phyloP scores from a whole-genome alignment of 1,139 yeast genomes.

The Yamadazyma epiphylla region DNA sequence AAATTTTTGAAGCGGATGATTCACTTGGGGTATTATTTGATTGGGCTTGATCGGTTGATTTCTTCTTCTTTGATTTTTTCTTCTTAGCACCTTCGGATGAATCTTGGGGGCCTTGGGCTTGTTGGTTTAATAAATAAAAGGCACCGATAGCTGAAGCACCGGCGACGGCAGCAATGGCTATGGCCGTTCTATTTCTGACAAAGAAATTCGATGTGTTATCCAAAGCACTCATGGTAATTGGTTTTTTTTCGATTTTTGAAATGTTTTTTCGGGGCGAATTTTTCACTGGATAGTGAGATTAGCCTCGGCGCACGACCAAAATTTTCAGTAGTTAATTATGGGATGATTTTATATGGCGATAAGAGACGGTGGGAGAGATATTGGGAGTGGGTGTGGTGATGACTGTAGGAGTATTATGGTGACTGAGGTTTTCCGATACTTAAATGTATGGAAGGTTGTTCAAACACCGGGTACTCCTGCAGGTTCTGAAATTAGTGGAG shows the following conservation, averaged over 20 bases:
- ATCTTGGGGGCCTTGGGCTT: slow-evolving; percentile 2
- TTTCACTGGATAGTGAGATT: slow-evolving; percentile 4
- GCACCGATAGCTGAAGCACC: slow-evolving; percentile 64
- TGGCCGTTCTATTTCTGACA: slow-evolving; percentile 55
- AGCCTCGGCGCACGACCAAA: neutral
- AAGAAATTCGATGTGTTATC: slow-evolving; percentile 32
- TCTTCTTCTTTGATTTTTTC: slow-evolving; percentile 38
- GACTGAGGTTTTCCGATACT: too few relatives aligned
- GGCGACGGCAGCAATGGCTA: slow-evolving; percentile 56
- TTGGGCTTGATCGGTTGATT: slow-evolving; percentile 20
- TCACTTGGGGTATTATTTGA: slow-evolving; percentile 10
- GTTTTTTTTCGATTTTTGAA: slow-evolving; percentile 1
- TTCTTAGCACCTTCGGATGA: slow-evolving; percentile 18
- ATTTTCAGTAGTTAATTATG: too few relatives aligned
- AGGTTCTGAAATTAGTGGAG: too few relatives aligned
- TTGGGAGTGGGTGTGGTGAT: too few relatives aligned
- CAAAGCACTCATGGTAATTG: slow-evolving; percentile 7
- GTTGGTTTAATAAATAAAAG: slow-evolving; percentile 43
- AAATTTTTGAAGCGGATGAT: slow-evolving; percentile 17
- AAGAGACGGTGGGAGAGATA: too few relatives aligned
- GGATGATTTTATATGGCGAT: too few relatives aligned
- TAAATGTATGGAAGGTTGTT: too few relatives aligned
- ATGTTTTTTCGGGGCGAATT: slow-evolving; percentile 2
- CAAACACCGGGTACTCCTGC: too few relatives aligned
- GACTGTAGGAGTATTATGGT: too few relatives aligned